Evolutionary conservation across 1,284 basidiomycete genomes (phyloP).

Genomic region (Tilletia walkeri): DNA sequence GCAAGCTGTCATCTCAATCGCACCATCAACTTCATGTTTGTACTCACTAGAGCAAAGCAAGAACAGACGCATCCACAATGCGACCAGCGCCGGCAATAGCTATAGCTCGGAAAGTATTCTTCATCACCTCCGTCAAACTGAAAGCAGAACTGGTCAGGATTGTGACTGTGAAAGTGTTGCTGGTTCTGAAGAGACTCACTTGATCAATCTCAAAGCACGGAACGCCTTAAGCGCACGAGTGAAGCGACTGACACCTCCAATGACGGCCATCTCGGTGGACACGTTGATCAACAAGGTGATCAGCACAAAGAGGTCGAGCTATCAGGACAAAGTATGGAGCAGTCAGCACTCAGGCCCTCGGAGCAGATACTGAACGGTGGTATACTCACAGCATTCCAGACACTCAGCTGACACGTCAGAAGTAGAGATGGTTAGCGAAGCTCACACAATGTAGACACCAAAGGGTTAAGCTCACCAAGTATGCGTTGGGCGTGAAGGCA

Average conservation of each 20-base stretch:
- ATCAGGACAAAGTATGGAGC: neutral
- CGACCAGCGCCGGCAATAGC: constrained; percentile 82
- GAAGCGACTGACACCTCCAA: constrained; percentile 72
- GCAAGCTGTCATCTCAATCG: neutral
- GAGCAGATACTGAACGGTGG: neutral
- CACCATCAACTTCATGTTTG: neutral
- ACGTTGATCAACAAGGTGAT: constrained; percentile 78
- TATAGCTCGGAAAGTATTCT: constrained; percentile 81
- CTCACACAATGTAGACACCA: neutral
- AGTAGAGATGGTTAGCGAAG: neutral
- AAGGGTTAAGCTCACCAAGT: constrained; percentile 59
- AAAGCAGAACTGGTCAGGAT: neutral
- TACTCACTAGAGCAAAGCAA: constrained; percentile 73
- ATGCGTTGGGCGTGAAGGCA: constrained; percentile 85
- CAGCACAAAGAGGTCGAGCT: constrained; percentile 82
- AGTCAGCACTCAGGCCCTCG: neutral
- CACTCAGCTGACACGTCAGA: constrained; percentile 61
- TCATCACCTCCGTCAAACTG: constrained; percentile 16
- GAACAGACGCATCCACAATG: constrained; percentile 83
- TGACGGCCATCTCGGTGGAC: constrained; percentile 71
- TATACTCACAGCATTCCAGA: constrained; percentile 72
- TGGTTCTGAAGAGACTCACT: constrained; percentile 47
- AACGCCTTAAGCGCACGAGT: constrained; percentile 86
- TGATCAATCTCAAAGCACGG: constrained; percentile 83
- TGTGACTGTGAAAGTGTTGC: neutral